These are phyloP conservation scores for Entophlyctis luteolus DNA, from an alignment of 192 early-diverging fungal genomes.

Conservation along the genomic window DNA sequence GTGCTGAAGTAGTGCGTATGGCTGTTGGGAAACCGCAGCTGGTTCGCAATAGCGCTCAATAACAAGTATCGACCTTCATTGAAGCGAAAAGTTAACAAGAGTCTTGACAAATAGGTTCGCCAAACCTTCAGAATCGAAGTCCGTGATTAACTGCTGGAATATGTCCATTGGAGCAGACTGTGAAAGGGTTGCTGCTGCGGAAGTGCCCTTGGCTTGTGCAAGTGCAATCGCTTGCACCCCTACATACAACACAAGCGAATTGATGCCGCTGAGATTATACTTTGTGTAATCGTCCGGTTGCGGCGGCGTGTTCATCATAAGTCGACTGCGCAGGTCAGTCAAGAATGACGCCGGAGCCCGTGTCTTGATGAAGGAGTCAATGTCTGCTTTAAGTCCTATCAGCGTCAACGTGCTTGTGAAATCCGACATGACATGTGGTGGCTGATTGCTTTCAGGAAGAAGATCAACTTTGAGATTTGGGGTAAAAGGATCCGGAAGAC, in stretches of 20 bases:
- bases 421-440: constrained; percentile 84
- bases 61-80: constrained; percentile 79
- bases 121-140: constrained; percentile 72
- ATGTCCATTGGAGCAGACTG: constrained; percentile 71
- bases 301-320: constrained; percentile 33
- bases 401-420: constrained; percentile 61
- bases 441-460: constrained; percentile 81
- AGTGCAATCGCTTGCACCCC: constrained; percentile 72
- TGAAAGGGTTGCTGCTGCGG: constrained; percentile 28
- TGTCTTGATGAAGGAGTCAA: constrained; percentile 70
- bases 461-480: constrained; percentile 90
- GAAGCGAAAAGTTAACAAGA: no score
- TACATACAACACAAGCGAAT: constrained; percentile 83
- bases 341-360: constrained; percentile 60
- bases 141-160: constrained; percentile 71
- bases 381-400: constrained; percentile 62
- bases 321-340: constrained; percentile 48
- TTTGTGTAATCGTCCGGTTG: constrained; percentile 39
- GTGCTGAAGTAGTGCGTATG: constrained; percentile 95
- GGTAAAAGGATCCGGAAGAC: constrained; percentile 93
- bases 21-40: constrained; percentile 93
- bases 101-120: not conserved
- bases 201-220: constrained; percentile 31
- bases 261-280: constrained; percentile 80
- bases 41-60: constrained; percentile 89